Evolutionary conservation across 2,329 filamentous ascomycete species (phyloP), one percentile per base, ranked within the genome.

Genomic region (Berkeleyomyces basicola): DNA sequence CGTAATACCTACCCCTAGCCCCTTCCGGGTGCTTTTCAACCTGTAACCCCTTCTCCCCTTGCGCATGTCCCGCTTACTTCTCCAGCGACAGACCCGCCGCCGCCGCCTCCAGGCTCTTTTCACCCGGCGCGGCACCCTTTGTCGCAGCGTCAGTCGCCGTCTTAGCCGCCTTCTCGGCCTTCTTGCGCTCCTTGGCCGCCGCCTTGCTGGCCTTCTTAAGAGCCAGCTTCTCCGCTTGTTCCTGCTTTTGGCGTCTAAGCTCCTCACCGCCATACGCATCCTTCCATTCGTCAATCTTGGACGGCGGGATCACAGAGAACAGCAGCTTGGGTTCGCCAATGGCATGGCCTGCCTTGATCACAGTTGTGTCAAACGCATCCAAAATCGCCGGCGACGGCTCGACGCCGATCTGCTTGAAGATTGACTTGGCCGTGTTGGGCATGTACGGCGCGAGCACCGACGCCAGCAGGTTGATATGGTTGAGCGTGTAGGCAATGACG

Each of bases 251-350:
- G 69, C 87, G 86, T 69, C 85, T 85, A 47, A 84, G 77, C 69
- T 79, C 77, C 68, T 78, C 77, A n/a, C 78, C 78, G 66, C 88
- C 83, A 68, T 85, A 96, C 67, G 82, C 80, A 66, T 86, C 82
- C 64, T 86, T 84, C 90, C 90, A 96, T 71, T 92, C 87, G 60
- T 86, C 82, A 57, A 87, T 84, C 76, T 91, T 92, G 72, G 88
- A 85, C 7, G 85, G 79, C 67, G 90, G 87, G 70, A 96, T 96
- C 61, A 81, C 82, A n/a, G 82, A 82, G 75, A 96, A 96, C 40
- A 96, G 78, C 49, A 90, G 86, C 67, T 83, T 81, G 0, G 90
- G 83, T 70, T 86, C 86, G 67, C 89, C 88, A 66, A 96, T 86
- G 71, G 85, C 86, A 75, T 96, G 90, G 63, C 86, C 87, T 1